A percentile compares a stretch with the other conserved stretches of the same genome.
These are phyloP conservation scores for Irpex rosettiformis DNA, from an alignment of 1,284 basidiomycete genomes.

Conservation along the genomic window DNA sequence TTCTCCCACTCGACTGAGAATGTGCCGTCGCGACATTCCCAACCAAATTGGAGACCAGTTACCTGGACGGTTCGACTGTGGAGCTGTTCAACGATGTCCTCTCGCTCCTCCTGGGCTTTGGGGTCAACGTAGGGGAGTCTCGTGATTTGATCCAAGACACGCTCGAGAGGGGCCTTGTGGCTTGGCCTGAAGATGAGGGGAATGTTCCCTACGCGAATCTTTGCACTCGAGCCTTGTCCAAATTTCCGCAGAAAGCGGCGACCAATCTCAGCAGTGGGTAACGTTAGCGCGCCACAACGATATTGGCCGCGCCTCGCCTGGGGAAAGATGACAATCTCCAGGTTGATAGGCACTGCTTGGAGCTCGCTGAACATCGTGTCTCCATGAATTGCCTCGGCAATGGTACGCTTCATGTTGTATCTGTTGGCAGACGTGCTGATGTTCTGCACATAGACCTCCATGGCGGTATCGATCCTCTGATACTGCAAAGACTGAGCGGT, in stretches of 20 bases:
- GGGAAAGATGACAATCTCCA: constrained; percentile 42
- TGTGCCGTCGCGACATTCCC: constrained; percentile 48
- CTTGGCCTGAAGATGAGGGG: constrained; percentile 33
- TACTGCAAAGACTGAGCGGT: background rate
- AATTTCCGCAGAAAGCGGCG: constrained; percentile 41
- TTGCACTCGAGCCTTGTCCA: constrained; percentile 21
- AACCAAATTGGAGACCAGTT: constrained; percentile 44
- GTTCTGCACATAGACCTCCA: constrained; percentile 7
- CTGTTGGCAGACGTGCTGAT: background rate
- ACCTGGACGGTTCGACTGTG: constrained; percentile 28
- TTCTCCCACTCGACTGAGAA: constrained; percentile 58
- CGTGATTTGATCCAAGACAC: constrained; percentile 38
- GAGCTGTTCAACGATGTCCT: constrained; percentile 28
- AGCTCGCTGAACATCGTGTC: constrained; percentile 31
- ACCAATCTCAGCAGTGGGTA: constrained; percentile 40
- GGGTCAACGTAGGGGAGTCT: constrained; percentile 46
- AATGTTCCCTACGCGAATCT: constrained; percentile 27
- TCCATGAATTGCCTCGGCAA: constrained; percentile 28
- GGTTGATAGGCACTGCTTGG: constrained; percentile 39
- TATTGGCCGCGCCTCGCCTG: constrained; percentile 24
- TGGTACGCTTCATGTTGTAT: constrained; percentile 3
- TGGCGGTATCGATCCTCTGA: background rate
- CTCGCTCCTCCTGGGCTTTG: constrained; percentile 24
- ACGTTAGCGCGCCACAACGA: constrained; percentile 44
- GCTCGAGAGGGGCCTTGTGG: constrained; percentile 25